A percentile compares a stretch with the other conserved stretches of the same genome.
Evolutionary conservation across 1,139 yeast species (phyloP).

Genomic region (Arxiozyma telluris): DNA sequence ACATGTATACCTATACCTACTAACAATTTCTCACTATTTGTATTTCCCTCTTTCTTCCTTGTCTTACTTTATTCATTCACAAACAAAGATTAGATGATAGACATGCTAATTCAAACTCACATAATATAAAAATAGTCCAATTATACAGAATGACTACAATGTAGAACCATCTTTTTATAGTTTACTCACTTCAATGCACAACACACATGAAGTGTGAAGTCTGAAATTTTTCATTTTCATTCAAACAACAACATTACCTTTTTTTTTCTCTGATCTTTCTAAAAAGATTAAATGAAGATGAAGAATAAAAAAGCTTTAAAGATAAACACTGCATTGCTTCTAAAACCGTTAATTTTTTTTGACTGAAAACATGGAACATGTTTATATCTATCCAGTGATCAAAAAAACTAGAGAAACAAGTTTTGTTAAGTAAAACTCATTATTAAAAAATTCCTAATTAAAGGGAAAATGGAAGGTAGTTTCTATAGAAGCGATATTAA

Average conservation of each 20-base stretch:
- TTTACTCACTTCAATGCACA: too few species aligned
- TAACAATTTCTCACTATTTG: too few species aligned
- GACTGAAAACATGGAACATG: neutral
- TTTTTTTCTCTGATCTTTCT: neutral
- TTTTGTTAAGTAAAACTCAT: too few species aligned
- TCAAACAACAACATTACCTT: neutral
- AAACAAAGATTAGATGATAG: neutral
- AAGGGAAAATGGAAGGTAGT: neutral
- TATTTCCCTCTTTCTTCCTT: too few species aligned
- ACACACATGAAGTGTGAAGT: neutral
- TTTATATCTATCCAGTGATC: neutral
- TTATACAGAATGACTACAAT: too few species aligned
- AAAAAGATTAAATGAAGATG: neutral
- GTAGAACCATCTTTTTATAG: too few species aligned
- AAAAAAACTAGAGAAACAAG: neutral
- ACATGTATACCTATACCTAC: neutral
- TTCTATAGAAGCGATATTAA: slow-evolving; percentile 6
- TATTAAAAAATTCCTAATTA: neutral
- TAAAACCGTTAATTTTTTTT: neutral
- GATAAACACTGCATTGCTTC: neutral
- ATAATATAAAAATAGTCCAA: too few species aligned
- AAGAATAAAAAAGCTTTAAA: neutral
- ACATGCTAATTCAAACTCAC: neutral
- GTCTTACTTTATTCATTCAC: neutral
- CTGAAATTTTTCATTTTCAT: neutral